Evolutionary conservation across 257 asterid genomes (phyloP).

Genomic region (Hygrophila difformis): DNA sequence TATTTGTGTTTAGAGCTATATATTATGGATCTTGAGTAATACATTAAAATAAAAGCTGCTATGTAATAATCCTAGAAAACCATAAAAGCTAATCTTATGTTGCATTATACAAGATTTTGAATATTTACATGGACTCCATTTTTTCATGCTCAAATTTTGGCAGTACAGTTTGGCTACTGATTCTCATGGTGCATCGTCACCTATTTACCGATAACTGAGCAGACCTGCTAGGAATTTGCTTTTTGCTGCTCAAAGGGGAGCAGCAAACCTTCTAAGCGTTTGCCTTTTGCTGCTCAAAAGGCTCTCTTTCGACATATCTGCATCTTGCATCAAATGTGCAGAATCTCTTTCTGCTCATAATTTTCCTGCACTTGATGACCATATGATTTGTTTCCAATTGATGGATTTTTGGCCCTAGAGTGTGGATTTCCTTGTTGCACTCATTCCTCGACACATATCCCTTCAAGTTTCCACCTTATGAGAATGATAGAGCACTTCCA

Average conservation of each 20-base stretch:
- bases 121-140: too few species aligned
- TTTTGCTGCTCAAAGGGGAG: too few species aligned
- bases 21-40: too few species aligned
- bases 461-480: constrained; percentile 44
- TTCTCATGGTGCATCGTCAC: constrained; percentile 1
- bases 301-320: too few species aligned
- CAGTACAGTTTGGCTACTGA: constrained; percentile 1
- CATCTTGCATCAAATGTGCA: too few species aligned
- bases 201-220: not conserved
- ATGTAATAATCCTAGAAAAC: too few species aligned
- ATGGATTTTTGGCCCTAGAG: not conserved
- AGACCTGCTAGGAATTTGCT: not conserved
- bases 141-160: too few species aligned
- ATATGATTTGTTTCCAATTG: not conserved
- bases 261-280: constrained; percentile 2
- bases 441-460: constrained; percentile 28
- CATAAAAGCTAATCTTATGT: too few species aligned
- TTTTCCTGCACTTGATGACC: constrained; percentile 3
- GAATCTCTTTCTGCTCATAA: not conserved
- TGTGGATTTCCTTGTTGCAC: not conserved
- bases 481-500: constrained; percentile 76
- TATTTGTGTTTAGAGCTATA: too few species aligned
- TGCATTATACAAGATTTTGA: too few species aligned
- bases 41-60: too few species aligned
- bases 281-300: too few species aligned